Base-by-base conservation (phyloP, 1,284 basidiomycete species). In the Sanguinoderma infundibulare region DNA sequence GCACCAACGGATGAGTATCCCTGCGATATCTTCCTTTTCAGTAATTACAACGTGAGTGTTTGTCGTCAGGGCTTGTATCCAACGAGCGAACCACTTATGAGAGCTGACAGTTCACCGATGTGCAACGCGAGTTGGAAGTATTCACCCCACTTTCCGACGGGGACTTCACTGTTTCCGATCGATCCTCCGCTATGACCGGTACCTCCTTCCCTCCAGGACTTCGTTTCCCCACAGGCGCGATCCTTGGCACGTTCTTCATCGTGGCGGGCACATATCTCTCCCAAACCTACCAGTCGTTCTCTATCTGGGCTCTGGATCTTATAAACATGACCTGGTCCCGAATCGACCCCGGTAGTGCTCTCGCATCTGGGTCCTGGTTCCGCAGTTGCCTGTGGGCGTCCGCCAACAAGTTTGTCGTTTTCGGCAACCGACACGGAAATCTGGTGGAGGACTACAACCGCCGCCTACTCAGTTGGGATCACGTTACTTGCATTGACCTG, bases 381-480 rank as follows among this genome's bases (percentile, higher is more conserved):
- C 87, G 94, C 40, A 90, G 91, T 28, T 91, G 92, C 58, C 78
- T 95, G 8, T 95, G 91, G 90, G 81, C 89, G 9, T 87, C 86
- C 66, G 81, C 85, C 10, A 95, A 91, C 76, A 90, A 89, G 71
- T 90, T 96, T 62, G 78, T 96, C 55, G 89, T 98, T 40, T 95
- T 98, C 69, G 96, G 96, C 2, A 95, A 97, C 74, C 84, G 87
- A 40, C 83, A 91, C 64, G 89, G 92, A 12, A 95, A 94, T 71
- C 84, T 98, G 20, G 92, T 96, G 0, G 89, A 93, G 57, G 96
- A 98, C 71, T 98, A 96, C 72, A 95, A 95, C 73, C 87, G 92
- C 50, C 89, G 94, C 24, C 83, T 96, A 5, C 87, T 96, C 67
- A 95, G 92, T 70, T 96, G 94, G 86, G 91, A 95, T 65, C 92